phyloP scores from a whole-genome alignment of 345 rosid genomes.

The Brassica rapa region DNA sequence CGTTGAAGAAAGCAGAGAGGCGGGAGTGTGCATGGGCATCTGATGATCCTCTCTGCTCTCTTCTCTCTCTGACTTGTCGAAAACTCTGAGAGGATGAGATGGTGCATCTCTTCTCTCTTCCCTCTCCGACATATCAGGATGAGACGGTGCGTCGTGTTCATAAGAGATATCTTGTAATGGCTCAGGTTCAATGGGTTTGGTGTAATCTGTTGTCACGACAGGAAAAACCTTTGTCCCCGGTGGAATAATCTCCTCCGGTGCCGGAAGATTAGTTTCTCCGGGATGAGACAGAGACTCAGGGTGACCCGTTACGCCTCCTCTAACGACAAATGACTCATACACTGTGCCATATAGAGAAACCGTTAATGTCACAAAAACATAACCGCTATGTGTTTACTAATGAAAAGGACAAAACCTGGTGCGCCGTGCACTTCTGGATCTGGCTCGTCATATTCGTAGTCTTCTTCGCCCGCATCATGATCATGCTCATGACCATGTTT shows the following conservation, averaged over 20 bases:
- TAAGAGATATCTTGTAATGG: conserved; percentile 14
- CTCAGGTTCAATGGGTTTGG: conserved; percentile 19
- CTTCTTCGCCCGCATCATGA: conserved; percentile 62
- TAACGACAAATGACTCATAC: conserved; percentile 26
- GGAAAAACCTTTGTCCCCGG: conserved; percentile 32
- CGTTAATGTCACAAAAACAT: not conserved
- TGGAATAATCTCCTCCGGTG: conserved; percentile 33
- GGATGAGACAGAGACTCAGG: conserved; percentile 34
- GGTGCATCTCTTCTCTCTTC: conserved; percentile 15
- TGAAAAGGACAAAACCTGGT: conserved; percentile 44
- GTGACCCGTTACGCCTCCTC: conserved; percentile 35
- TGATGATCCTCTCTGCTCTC: conserved; percentile 40
- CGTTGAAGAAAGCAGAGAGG: conserved; percentile 22
- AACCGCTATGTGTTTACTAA: not conserved
- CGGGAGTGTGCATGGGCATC: conserved; percentile 44
- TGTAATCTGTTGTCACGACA: conserved; percentile 22
- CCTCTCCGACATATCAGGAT: not conserved
- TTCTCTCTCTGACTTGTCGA: conserved; percentile 17
- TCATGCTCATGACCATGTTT: conserved; percentile 52
- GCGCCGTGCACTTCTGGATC: conserved; percentile 54
- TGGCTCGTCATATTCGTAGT: conserved; percentile 55
- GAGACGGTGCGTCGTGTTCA: conserved; percentile 13
- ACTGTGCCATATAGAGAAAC: conserved; percentile 15
- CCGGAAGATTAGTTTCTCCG: conserved; percentile 34
- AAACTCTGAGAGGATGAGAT: not conserved